Evolutionary conservation across 345 rosid genomes (phyloP).

Genomic region (Abelmoschus esculentus): DNA sequence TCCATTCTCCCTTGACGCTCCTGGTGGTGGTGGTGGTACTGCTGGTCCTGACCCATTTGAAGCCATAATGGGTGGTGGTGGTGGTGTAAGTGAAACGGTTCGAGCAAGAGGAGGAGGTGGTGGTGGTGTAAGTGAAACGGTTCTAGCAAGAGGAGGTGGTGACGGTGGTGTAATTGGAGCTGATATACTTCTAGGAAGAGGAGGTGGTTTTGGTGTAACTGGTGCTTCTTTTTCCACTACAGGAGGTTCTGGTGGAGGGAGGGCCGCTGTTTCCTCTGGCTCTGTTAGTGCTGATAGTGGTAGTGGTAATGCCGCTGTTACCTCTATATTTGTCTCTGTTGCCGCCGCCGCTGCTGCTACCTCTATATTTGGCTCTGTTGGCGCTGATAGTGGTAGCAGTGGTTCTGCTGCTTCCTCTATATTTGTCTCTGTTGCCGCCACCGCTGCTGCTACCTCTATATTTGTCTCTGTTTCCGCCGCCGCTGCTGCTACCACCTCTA

Average conservation of each 20-base stretch:
- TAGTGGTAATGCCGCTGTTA: not conserved
- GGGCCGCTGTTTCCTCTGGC: not conserved
- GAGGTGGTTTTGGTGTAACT: slow-evolving; percentile 27
- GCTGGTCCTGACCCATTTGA: slow-evolving; percentile 18
- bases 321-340: not conserved
- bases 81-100: slow-evolving; percentile 2
- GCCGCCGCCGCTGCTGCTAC: not conserved
- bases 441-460: too few species aligned
- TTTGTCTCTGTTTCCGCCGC: too few species aligned
- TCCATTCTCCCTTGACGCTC: too few species aligned
- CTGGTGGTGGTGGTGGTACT: not conserved
- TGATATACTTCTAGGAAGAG: slow-evolving; percentile 26
- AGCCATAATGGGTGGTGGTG: slow-evolving; percentile 26
- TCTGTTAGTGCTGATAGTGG: not conserved
- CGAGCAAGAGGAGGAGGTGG: slow-evolving; percentile 21
- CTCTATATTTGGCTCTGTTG: too few species aligned
- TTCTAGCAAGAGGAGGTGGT: slow-evolving; percentile 24
- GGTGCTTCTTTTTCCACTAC: slow-evolving; percentile 11
- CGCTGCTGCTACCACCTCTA: too few species aligned
- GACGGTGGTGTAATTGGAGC: slow-evolving; percentile 31
- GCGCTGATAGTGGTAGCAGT: too few species aligned
- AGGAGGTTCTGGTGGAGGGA: slow-evolving; percentile 20
- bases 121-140: slow-evolving; percentile 25
- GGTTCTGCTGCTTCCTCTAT: too few species aligned
- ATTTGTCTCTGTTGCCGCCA: too few species aligned